Percentiles rank a stretch among this genome's conserved stretches.
phyloP scores from a whole-genome alignment of 331 rosid genomes.

The Erythrophleum ivorense region DNA sequence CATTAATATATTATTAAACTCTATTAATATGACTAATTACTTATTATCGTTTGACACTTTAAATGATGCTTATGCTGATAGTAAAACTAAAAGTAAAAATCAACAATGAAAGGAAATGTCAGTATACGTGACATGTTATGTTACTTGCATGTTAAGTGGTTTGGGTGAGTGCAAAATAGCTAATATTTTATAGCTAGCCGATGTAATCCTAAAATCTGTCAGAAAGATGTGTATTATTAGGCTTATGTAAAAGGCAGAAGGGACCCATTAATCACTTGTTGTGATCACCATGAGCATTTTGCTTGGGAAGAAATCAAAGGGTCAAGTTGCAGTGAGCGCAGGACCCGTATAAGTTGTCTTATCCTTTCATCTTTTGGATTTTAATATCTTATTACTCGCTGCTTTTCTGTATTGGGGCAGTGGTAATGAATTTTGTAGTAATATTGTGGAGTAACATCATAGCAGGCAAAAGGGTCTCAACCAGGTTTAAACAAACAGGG shows the following conservation, averaged over 20 bases:
- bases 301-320: slow-evolving; percentile 31
- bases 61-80: no score
- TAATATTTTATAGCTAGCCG: slow-evolving; percentile 42
- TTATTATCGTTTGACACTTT: no score
- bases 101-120: no score
- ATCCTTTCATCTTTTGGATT: not conserved
- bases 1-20: no score
- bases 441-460: slow-evolving; percentile 34
- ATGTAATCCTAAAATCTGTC: slow-evolving; percentile 40
- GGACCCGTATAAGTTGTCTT: slow-evolving; percentile 11
- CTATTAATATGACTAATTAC: no score
- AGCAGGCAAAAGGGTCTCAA: slow-evolving; percentile 27
- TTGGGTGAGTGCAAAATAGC: not conserved
- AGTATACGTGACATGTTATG: no score
- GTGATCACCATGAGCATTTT: slow-evolving; percentile 3
- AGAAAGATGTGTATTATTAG: slow-evolving; percentile 31
- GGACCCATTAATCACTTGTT: slow-evolving; percentile 39
- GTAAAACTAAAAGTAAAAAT: no score
- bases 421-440: not conserved
- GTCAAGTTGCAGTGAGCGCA: slow-evolving; percentile 21
- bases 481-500: no score
- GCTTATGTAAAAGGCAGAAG: not conserved
- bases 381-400: not conserved
- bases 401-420: not conserved
- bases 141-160: no score